Percentiles rank a stretch among this genome's conserved stretches.
Evolutionary conservation across 2,329 filamentous ascomycete genomes (phyloP).

Genomic region (Xylaria sp.): DNA sequence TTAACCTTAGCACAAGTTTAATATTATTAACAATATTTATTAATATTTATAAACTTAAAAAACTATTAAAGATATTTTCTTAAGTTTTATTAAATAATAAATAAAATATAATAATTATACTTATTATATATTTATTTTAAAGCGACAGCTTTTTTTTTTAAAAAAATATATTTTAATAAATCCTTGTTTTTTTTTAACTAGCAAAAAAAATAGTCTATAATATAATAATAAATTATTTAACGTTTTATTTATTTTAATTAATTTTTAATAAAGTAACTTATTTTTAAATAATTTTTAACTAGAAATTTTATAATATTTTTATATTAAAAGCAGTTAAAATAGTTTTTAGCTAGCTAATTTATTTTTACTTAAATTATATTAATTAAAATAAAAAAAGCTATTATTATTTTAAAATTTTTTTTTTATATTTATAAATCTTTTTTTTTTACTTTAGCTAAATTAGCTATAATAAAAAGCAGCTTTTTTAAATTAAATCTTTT

Average conservation of each 20-base stretch:
- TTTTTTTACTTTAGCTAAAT: not conserved
- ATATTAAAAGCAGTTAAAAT: not conserved
- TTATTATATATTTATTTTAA: slow-evolving; percentile 9
- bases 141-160: not conserved
- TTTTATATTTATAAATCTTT: not conserved
- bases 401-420: not conserved
- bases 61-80: no score
- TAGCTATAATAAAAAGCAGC: not conserved
- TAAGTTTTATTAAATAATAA: no score
- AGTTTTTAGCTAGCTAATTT: not conserved
- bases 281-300: not conserved
- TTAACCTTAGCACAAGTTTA: not conserved
- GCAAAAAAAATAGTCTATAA: not conserved
- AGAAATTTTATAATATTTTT: not conserved
- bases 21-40: not conserved
- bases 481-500: not conserved
- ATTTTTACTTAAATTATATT: not conserved
- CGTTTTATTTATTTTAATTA: not conserved
- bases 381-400: not conserved
- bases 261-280: not conserved
- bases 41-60: no score
- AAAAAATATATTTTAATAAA: not conserved
- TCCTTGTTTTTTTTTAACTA: not conserved
- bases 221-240: not conserved
- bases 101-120: no score